These are phyloP conservation scores for Populus davidiana DNA, from an alignment of 345 rosid species.

Conservation along the genomic window DNA sequence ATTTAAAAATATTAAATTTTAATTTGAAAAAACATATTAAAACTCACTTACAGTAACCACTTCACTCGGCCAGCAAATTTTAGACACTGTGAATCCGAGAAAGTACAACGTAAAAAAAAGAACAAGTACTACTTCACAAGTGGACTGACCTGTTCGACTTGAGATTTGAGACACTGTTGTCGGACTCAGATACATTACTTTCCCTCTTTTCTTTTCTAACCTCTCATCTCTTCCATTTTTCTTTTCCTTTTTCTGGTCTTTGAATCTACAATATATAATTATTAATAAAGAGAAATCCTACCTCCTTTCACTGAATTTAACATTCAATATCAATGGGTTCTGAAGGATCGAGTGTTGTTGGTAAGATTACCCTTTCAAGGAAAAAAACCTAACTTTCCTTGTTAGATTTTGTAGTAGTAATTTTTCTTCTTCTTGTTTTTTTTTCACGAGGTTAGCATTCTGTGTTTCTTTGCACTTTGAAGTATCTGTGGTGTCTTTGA, in stretches of 20 bases:
- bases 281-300: not conserved
- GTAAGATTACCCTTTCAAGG: conserved; percentile 21
- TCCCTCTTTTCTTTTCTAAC: not conserved
- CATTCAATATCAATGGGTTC: conserved; percentile 38
- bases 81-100: too few relatives aligned
- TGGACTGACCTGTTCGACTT: not conserved
- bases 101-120: too few relatives aligned
- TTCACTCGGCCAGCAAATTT: too few relatives aligned
- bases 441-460: not conserved
- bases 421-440: too few relatives aligned
- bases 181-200: not conserved
- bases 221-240: not conserved
- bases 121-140: too few relatives aligned
- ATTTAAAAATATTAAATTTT: too few relatives aligned
- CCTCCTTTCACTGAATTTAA: not conserved
- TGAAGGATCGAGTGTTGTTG: conserved; percentile 51
- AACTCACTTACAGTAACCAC: too few relatives aligned
- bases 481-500: not conserved
- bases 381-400: conserved; percentile 6
- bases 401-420: not conserved
- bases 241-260: not conserved
- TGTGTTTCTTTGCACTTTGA: not conserved
- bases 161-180: not conserved
- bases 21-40: too few relatives aligned
- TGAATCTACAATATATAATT: not conserved